phyloP scores from a whole-genome alignment of 2,329 filamentous ascomycete genomes.

The Cryphonectria parasitica region DNA sequence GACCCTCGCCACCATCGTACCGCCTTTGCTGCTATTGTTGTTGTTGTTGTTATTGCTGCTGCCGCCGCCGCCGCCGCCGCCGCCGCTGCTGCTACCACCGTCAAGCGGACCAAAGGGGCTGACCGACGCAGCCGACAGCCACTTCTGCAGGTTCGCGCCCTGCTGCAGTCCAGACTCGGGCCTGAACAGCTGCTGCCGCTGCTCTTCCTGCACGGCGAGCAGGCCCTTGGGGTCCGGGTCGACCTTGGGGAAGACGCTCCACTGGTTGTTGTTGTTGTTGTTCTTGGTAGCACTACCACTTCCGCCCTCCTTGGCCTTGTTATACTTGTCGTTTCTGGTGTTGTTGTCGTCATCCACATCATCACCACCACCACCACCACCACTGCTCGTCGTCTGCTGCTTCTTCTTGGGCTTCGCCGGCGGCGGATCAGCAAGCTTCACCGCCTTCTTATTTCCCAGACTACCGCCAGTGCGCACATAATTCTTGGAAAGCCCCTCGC shows the following conservation, averaged over 20 bases:
- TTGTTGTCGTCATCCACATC: constrained; percentile 32
- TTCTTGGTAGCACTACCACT: not conserved
- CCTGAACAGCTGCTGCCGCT: constrained; percentile 28
- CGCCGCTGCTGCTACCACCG: not conserved
- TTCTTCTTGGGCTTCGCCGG: constrained; percentile 17
- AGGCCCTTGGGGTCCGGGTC: constrained; percentile 10
- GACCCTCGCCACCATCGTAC: not conserved
- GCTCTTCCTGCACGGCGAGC: constrained; percentile 14
- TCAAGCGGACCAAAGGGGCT: constrained; percentile 37
- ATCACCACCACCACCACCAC: constrained; percentile 27
- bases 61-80: not conserved
- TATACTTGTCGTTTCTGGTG: not conserved
- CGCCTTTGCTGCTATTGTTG: not conserved
- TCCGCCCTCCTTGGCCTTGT: constrained; percentile 8
- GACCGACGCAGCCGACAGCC: constrained; percentile 40
- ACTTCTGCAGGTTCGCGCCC: constrained; percentile 38
- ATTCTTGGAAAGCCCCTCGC: constrained; percentile 26
- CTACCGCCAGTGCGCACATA: constrained; percentile 30
- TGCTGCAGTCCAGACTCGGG: constrained; percentile 21
- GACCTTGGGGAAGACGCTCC: constrained; percentile 22
- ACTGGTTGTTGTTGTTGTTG: constrained; percentile 9
- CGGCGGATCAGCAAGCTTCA: constrained; percentile 27
- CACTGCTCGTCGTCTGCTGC: constrained; percentile 20
- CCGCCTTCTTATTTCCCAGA: constrained; percentile 22
- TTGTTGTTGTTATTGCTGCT: not conserved